Evolutionary conservation across 2,329 filamentous ascomycete species (phyloP), one percentile per base, ranked within the genome.

Genomic region (Alternaria viburni): DNA sequence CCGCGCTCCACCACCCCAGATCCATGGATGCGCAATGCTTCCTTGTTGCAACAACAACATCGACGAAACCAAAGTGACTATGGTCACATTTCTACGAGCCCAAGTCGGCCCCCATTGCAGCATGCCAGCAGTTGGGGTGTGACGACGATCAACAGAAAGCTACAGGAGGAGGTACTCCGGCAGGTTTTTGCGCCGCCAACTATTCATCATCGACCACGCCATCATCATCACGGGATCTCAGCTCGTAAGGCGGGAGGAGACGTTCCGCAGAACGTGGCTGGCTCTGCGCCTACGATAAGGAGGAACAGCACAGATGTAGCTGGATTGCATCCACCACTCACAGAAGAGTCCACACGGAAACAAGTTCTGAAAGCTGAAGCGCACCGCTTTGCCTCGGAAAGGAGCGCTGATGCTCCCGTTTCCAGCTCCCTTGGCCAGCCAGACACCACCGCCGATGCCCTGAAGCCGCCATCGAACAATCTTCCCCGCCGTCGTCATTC

Each of bases 121-220:
- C 83, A 85, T 51, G 82, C 83, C 32, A 81, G 83, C 52, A 89
- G 86, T 65, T 97, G 95, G 94, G 94, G 95, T 8, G 93, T 93
- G 15, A 97, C 94, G 0, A 94, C 91, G 21, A 92, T 97, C 62
- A 98, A 98, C 77, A 91, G 92, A 72, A 89, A 90, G 62, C 81
- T 98, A 43, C 90, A 94, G 63, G 95, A 97, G 76, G 93, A 97
- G 78, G 93, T 97, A 1, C 91, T 97, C 74, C 92, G 93, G 43
- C 94, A 97, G 76, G 95, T 95, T 0, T 97, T 97, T 74, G 84
- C 93, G 46, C 93, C 93, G 62, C 91, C 93, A 57, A 89, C 91
- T 0, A 91, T 97, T 64, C 90, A 92, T 71, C 92, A 94, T 71
- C 90, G 91, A 65, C 90, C 93, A 64, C 89, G 91, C 30, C 87